Evolutionary conservation across 2,329 filamentous ascomycete species (phyloP), one percentile per base, ranked within the genome.

Genomic region (Trichoderma asperellum): DNA sequence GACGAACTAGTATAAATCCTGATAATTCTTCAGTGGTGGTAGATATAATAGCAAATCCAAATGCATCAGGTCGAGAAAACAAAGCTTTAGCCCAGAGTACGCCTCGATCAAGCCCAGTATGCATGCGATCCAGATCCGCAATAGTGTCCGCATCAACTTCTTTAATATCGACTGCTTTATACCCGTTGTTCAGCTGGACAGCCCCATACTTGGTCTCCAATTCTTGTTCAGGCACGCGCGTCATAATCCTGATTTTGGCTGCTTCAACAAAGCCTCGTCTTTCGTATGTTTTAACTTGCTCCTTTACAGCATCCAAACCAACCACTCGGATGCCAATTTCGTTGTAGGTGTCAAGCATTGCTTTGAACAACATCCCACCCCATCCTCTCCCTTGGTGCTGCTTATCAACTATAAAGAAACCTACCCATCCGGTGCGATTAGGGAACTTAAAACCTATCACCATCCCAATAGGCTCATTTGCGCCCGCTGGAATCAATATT

Each of bases 201-300:
- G 21, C 21, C 21, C 34, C 35, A 14, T 37, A 29, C 8, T 16
- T 55, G 16, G 55, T 2, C 2, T 49, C 18, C n/a, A 24, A 32
- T 5, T 56, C 18, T 32, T 32, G 24, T 43, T 18, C 24, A 12
- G 49, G 40, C 18, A 43, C 34, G 34, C 61, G 52, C 18, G 61
- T 64, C 61, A 64, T 64, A 16, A 64, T 35, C 35, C 32, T 64
- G 49, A 56, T 55, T 14, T 18, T 56, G 18, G 61, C 35, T 32
- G 52, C 49, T 37, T 56, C 61, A 34, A 64, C 61, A 11, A 64
- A 64, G 2, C 61, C 61, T 53, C 61, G 61, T 21, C 61, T 56
- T 43, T 37, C 49, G 29, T 64, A 64, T 4, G 49, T 56, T 32
- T 32, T 32, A 12, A 64, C 61, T 43, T 64, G 61, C 24, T 56